A percentile compares a stretch with the other conserved stretches of the same genome.
Evolutionary conservation across 768 basidiomycete species (phyloP).

Genomic region (Amanita subjunquillea): DNA sequence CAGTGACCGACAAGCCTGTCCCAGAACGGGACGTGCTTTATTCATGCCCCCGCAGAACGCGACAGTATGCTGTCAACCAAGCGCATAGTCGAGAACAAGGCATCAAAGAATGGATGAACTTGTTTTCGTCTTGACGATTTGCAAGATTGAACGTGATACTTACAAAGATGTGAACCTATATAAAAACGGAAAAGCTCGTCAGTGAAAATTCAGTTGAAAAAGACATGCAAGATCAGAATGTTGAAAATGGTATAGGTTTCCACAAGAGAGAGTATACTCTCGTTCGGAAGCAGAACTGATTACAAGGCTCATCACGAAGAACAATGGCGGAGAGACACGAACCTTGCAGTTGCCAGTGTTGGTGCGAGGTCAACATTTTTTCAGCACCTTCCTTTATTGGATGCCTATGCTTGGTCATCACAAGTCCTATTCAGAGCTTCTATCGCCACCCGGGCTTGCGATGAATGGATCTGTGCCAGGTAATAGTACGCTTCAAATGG

Average conservation of each 20-base stretch:
- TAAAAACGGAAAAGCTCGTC: slow-evolving; percentile 7
- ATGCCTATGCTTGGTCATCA: no score
- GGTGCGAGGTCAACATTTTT: slow-evolving; percentile 10
- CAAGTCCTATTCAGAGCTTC: no score
- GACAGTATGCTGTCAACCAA: slow-evolving; percentile 21
- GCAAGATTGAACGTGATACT: slow-evolving; percentile 9
- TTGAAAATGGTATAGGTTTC: slow-evolving; percentile 51
- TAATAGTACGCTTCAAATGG: slow-evolving; percentile 95
- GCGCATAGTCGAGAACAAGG: slow-evolving; percentile 16
- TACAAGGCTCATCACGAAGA: slow-evolving; percentile 35
- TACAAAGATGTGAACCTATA: slow-evolving; percentile 10
- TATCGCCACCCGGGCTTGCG: slow-evolving; percentile 42
- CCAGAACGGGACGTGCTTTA: slow-evolving; percentile 39
- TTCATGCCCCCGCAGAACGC: slow-evolving; percentile 24
- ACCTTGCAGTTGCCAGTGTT: neutral
- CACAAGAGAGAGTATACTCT: slow-evolving; percentile 58
- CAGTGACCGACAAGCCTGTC: slow-evolving; percentile 22
- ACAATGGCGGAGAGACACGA: slow-evolving; percentile 2
- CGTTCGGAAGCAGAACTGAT: slow-evolving; percentile 85
- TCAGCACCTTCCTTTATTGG: no score
- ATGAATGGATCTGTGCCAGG: slow-evolving; percentile 71
- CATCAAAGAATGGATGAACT: slow-evolving; percentile 83
- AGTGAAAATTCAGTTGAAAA: slow-evolving; percentile 7
- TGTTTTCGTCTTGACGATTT: slow-evolving; percentile 46
- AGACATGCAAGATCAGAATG: slow-evolving; percentile 33